These are phyloP conservation scores for Detonula confervacea DNA, from an alignment of 352 stramenopile species.

Conservation along the genomic window DNA sequence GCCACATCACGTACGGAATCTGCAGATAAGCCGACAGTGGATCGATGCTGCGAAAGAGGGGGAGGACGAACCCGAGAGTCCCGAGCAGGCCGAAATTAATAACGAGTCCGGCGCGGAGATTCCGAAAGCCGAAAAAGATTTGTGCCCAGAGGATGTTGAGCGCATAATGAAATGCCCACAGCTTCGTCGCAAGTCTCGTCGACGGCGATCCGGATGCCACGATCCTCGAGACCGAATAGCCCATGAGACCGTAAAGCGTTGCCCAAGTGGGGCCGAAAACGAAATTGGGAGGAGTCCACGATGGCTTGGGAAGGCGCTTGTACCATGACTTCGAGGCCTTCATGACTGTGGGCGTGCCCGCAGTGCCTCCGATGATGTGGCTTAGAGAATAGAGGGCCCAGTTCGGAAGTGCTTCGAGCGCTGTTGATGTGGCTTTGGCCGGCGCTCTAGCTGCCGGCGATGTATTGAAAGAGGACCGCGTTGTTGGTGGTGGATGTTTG, in stretches of 20 bases:
- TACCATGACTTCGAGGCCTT: constrained; percentile 67
- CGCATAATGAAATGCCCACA: constrained; percentile 14
- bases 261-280: constrained; percentile 77
- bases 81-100: constrained; percentile 61
- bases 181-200: constrained; percentile 1
- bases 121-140: constrained; percentile 70
- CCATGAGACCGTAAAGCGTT: constrained; percentile 65
- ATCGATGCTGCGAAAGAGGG: constrained; percentile 55
- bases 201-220: neutral
- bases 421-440: constrained; percentile 2
- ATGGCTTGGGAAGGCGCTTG: constrained; percentile 57
- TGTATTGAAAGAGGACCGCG: constrained; percentile 3
- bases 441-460: neutral
- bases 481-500: too few relatives aligned
- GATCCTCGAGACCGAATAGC: constrained; percentile 57
- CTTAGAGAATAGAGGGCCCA: constrained; percentile 46
- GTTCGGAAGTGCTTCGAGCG: constrained; percentile 15
- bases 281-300: constrained; percentile 63
- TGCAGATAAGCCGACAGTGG: constrained; percentile 53
- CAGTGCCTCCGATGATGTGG: constrained; percentile 49
- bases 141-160: constrained; percentile 78
- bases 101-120: constrained; percentile 50
- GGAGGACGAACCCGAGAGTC: constrained; percentile 52
- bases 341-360: constrained; percentile 56
- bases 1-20: constrained; percentile 69